Evolutionary conservation across 768 basidiomycete species (phyloP).

Genomic region (Mycena olivaceomarginata): DNA sequence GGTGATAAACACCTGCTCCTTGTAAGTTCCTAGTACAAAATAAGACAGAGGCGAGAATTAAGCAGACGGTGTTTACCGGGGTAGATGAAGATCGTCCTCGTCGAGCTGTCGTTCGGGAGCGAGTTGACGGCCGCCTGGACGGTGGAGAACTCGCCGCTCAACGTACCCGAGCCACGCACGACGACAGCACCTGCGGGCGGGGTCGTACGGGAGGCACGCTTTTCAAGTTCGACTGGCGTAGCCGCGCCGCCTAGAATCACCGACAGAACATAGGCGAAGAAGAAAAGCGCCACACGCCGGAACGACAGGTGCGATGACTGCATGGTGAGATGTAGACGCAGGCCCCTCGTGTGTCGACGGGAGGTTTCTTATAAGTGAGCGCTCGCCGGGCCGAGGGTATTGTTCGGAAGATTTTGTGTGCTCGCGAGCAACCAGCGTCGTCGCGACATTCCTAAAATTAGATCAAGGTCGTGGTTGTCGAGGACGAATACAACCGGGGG

Average conservation of each 20-base stretch:
- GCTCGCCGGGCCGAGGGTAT: conserved; percentile 19
- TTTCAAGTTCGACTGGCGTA: conserved; percentile 14
- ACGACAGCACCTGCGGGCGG: conserved; percentile 19
- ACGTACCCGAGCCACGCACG: conserved; percentile 10
- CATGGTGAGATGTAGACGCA: conserved; percentile 3
- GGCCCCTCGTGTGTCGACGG: not conserved
- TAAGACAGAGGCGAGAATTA: not conserved
- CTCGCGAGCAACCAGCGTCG: not conserved
- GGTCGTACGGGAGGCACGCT: conserved; percentile 18
- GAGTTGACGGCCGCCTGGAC: conserved; percentile 25
- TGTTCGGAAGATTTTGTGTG: conserved; percentile 7
- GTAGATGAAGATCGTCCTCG: conserved; percentile 25
- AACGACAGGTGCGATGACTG: conserved; percentile 9
- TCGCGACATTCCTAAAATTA: not conserved
- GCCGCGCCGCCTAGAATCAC: not conserved
- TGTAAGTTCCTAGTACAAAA: conserved; percentile 21
- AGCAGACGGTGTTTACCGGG: conserved; percentile 1
- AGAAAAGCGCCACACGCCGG: conserved; percentile 17
- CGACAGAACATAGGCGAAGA: conserved; percentile 7
- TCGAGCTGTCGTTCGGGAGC: conserved; percentile 11
- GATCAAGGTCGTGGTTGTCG: not conserved
- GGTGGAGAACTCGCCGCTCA: conserved; percentile 22
- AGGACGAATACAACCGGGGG: not conserved
- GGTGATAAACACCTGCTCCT: conserved; percentile 27
- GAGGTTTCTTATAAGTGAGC: not conserved